Conservation (phyloP, 768 basidiomycete genomes). For the Leccinum fibrillosum region DNA sequence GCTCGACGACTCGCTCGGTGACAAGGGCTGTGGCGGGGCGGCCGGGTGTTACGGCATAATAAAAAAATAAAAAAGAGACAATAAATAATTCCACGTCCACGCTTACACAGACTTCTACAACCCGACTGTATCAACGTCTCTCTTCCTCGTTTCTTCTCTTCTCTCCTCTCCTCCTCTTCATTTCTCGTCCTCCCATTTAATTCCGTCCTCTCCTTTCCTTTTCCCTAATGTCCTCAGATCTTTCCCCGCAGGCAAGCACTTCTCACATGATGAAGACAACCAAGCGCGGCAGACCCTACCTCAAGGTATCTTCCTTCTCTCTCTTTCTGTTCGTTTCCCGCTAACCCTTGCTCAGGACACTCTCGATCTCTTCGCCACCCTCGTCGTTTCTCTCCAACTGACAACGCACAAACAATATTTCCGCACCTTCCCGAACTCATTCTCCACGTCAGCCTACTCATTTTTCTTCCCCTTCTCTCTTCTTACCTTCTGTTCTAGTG, state of each 20-base stretch:
- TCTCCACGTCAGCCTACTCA: constrained; percentile 75
- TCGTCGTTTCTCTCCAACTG: constrained; percentile 90
- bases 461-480: constrained; percentile 4
- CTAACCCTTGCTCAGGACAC: constrained; percentile 65
- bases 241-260: constrained; percentile 54
- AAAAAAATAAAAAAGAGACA: constrained; percentile 5
- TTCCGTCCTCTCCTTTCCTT: constrained; percentile 23
- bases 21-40: constrained; percentile 13
- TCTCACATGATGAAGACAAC: constrained; percentile 99
- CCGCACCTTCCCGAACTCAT: constrained; percentile 90
- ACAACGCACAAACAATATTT: constrained; percentile 93
- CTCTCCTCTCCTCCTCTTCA: constrained; percentile 26
- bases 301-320: constrained; percentile 58
- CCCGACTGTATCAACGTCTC: constrained; percentile 20
- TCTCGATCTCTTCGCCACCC: constrained; percentile 95
- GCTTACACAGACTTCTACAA: not conserved
- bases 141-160: constrained; percentile 28
- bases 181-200: constrained; percentile 26
- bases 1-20: not conserved
- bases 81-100: constrained; percentile 32
- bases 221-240: constrained; percentile 34
- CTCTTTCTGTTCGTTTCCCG: constrained; percentile 5
- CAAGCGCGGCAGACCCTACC: constrained; percentile 89
- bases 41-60: constrained; percentile 20
- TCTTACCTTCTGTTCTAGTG: constrained; percentile 46